Evolutionary conservation across 805 yeast genomes (phyloP), one percentile per base, ranked within the genome.

Genomic region (Yamadazyma sp.): DNA sequence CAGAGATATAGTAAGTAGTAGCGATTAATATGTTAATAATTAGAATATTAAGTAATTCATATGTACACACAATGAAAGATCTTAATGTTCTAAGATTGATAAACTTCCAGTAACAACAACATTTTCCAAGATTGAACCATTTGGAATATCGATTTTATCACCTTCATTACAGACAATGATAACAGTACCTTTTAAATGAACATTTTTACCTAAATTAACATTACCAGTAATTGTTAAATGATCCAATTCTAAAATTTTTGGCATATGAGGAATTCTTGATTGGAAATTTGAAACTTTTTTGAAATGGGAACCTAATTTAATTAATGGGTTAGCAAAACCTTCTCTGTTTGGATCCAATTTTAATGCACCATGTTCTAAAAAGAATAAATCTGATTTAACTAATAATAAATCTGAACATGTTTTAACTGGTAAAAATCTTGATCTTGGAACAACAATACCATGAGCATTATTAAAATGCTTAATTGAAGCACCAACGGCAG

Each of bases 401-500:
- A 93, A 75, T 52, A 93, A 70, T 64, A 93, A 70, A 62, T 93
- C 98, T 5, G 97, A 88, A 63, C 93, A 87, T 13, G 98, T 93
- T 74, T 93, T 93, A 52, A 93, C 98, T 11, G 98, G 98, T 69
- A 93, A 76, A 76, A 93, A 93, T 60, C 98, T 82, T 27, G 96
- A 78, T 72, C 98, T 86, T 65, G 98, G 98, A 24, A 93, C 98
- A 53, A 88, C 95, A 51, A 93, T 94, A 68, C 98, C 98, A 55
- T 87, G 96, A 20, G 97, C 96, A 52, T 86, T 85, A 48, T 82
- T 73, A 68, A 93, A 93, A 67, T 89, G 91, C 68, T 95, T 85
- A 59, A 93, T 93, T 31, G 98, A 98, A 25, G 98, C 98, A 73
- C 98, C 98, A 51, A 87, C 96, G 19, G 98, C 98, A 33, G 98